phyloP scores from a whole-genome alignment of 140 eudicot species.

The Stevia rebaudiana region DNA sequence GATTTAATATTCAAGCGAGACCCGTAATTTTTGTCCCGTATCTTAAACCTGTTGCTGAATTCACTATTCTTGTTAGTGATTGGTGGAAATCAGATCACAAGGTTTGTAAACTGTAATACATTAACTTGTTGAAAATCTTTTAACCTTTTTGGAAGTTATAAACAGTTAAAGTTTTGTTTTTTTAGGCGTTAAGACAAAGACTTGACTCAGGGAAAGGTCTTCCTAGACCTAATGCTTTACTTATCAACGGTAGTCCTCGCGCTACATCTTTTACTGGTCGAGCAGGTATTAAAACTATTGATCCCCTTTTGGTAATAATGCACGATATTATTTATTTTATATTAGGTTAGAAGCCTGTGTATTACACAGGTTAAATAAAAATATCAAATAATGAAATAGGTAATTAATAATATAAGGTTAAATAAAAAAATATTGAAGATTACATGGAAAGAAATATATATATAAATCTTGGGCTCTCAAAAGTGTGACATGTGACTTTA shows the following conservation, averaged over 20 bases:
- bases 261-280: slow-evolving; percentile 40
- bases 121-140: neutral
- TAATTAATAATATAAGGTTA: too few relatives aligned
- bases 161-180: neutral
- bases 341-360: too few relatives aligned
- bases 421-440: too few relatives aligned
- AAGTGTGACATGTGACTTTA: too few relatives aligned
- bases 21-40: slow-evolving; percentile 61
- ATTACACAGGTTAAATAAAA: too few relatives aligned
- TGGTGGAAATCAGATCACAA: slow-evolving; percentile 75
- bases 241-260: slow-evolving; percentile 62
- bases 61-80: slow-evolving; percentile 51
- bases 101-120: slow-evolving; percentile 36
- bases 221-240: slow-evolving; percentile 58
- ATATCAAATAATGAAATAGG: too few relatives aligned
- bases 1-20: slow-evolving; percentile 42
- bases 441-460: too few relatives aligned
- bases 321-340: neutral
- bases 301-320: neutral
- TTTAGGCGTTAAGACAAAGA: slow-evolving; percentile 45
- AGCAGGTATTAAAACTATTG: slow-evolving; percentile 32
- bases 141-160: neutral
- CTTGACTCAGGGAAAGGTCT: slow-evolving; percentile 58
- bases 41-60: slow-evolving; percentile 53
- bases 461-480: too few relatives aligned